Percentiles rank a stretch among this genome's conserved stretches.
phyloP scores from a whole-genome alignment of 2,329 filamentous ascomycete species.

The Paraphoma chrysanthemicola region DNA sequence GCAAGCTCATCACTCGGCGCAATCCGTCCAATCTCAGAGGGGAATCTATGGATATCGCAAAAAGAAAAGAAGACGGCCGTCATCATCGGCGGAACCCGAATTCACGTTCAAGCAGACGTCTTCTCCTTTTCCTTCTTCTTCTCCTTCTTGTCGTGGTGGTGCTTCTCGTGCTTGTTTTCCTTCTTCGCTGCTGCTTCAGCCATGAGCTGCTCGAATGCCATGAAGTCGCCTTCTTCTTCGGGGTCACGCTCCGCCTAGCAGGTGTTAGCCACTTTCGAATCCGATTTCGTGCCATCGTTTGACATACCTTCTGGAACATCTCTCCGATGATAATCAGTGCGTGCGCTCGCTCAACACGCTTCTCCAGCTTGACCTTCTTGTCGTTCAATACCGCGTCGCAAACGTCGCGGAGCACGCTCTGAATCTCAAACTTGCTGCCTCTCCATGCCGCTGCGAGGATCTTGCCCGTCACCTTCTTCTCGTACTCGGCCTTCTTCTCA shows the following conservation, averaged over 20 bases:
- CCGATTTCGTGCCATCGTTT: too few relatives aligned
- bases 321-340: conserved; percentile 88
- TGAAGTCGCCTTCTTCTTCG: conserved; percentile 97
- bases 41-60: conserved; percentile 41
- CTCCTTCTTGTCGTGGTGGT: conserved; percentile 56
- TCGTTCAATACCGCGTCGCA: conserved; percentile 87
- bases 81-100: neutral
- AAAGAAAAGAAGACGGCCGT: conserved; percentile 13
- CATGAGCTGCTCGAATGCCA: conserved; percentile 98
- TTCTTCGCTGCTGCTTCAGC: conserved; percentile 97
- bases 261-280: neutral
- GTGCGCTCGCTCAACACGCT: conserved; percentile 89
- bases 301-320: conserved; percentile 79
- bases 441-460: conserved; percentile 96
- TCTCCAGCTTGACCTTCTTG: conserved; percentile 78
- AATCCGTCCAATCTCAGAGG: conserved; percentile 5
- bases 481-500: conserved; percentile 94
- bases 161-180: conserved; percentile 78
- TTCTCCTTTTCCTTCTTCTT: conserved; percentile 38
- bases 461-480: conserved; percentile 95
- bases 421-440: conserved; percentile 97
- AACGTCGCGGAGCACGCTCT: conserved; percentile 92
- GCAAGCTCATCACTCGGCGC: neutral
- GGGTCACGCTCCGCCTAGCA: conserved; percentile 81
- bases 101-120: conserved; percentile 15